These are phyloP conservation scores for Tolypocladium tundrense DNA, from an alignment of 2,329 filamentous ascomycete genomes.

Conservation along the genomic window DNA sequence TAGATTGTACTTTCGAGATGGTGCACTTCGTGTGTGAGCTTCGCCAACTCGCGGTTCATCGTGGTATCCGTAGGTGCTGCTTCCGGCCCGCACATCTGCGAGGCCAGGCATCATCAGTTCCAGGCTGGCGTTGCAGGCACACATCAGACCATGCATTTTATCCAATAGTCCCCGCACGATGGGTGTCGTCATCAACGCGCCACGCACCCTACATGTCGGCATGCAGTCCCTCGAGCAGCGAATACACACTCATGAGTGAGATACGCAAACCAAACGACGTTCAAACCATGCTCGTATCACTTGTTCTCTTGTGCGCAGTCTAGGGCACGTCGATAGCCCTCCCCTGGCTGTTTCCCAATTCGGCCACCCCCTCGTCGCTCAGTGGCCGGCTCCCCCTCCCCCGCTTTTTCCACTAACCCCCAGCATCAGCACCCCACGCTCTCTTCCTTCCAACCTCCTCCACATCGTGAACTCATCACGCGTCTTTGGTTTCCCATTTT, in stretches of 20 bases:
- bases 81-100: too few relatives aligned
- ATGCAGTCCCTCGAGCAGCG: too few relatives aligned
- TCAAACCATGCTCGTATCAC: background rate
- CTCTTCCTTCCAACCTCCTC: background rate
- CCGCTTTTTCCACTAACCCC: constrained; percentile 7
- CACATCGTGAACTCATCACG: background rate
- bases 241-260: too few relatives aligned
- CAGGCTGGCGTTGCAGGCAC: background rate
- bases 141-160: too few relatives aligned
- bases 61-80: too few relatives aligned
- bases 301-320: background rate
- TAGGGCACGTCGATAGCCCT: background rate
- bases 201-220: background rate
- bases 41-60: too few relatives aligned
- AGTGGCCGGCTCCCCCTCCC: constrained; percentile 15
- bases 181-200: background rate
- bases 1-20: too few relatives aligned
- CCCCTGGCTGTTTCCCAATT: constrained; percentile 15
- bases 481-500: background rate
- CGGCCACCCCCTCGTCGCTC: constrained; percentile 13
- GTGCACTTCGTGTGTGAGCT: too few relatives aligned
- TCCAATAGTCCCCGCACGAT: too few relatives aligned
- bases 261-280: background rate
- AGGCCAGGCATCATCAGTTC: background rate
- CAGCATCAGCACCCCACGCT: background rate